Evolutionary conservation across 495 filamentous ascomycete species (phyloP), one percentile per base, ranked within the genome.

Genomic region (Tuber umbilicatum): DNA sequence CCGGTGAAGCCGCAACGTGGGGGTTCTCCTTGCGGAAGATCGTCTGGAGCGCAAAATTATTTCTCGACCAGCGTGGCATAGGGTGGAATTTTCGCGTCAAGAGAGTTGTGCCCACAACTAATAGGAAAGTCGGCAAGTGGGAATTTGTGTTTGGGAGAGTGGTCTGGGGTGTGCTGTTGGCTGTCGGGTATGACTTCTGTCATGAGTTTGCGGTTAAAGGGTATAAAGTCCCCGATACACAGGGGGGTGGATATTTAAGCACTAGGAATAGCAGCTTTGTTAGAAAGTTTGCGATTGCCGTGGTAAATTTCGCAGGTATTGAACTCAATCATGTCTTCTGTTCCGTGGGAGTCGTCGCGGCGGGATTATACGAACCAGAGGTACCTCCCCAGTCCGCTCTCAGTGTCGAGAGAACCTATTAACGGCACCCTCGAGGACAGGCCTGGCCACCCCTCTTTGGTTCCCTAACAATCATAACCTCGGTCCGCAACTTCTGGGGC

Each of bases 371-470:
- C 37, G 43, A 50, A n/a, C 77, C 77, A 39, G 77, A 79, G 60
- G 77, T 79, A n/a, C n/a, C 27, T 3, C 21, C 55, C 55, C 50
- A 50, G 17, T 16, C 31, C 40, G 1, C 40, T 17, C 27, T 7
- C 64, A 19, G 39, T 41, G 60, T 69, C 41, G 60, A 27, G 39
- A 27, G 43, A 60, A n/a, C 3, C 3, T 5, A 60, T 72, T 78
- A n/a, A 74, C 35, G 37, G 39, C 43, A 38, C 69, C n/a, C 23
- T n/a, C 9, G 50, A 60, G 50, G 1, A 19, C 17, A 79, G 77
- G 77, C 78, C 31, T 79, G 77, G 77, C 77, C 77, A 12, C 77
- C 77, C 6, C 6, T 79, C 39, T 79, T 78, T 21, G 77, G 77
- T 21, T 64, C 73, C 41, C 39, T 75, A 42, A 17, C 45, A 37